Evolutionary conservation across 1,139 yeast species (phyloP).

Genomic region (Hemisphaericaspora xylofermentans): DNA sequence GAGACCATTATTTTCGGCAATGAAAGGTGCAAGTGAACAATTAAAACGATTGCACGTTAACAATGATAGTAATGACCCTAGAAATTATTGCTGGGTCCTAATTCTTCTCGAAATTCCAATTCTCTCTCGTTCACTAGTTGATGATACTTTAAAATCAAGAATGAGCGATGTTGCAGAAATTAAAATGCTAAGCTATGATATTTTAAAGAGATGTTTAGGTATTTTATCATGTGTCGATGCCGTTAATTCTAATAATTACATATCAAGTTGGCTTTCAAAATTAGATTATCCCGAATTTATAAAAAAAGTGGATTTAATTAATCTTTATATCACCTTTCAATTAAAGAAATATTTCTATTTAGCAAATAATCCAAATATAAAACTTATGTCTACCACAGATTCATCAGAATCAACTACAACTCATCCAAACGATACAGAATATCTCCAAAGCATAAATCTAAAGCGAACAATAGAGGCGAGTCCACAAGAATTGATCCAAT

Average conservation of each 20-base stretch:
- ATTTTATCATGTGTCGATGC: conserved; percentile 54
- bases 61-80: conserved; percentile 31
- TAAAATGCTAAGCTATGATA: conserved; percentile 57
- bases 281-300: conserved; percentile 39
- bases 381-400: conserved; percentile 12
- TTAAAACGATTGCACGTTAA: conserved; percentile 45
- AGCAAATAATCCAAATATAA: conserved; percentile 33
- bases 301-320: conserved; percentile 53
- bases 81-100: conserved; percentile 52
- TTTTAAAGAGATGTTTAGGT: conserved; percentile 66
- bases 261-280: conserved; percentile 60
- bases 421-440: conserved; percentile 19
- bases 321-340: conserved; percentile 65
- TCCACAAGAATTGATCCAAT: conserved; percentile 4
- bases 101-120: conserved; percentile 65
- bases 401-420: conserved; percentile 1
- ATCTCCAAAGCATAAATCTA: conserved; percentile 14
- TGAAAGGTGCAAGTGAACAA: conserved; percentile 48
- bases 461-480: conserved; percentile 17
- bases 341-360: conserved; percentile 41
- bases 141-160: conserved; percentile 19
- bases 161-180: conserved; percentile 53
- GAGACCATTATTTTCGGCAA: conserved; percentile 54
- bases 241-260: conserved; percentile 36
- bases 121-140: conserved; percentile 45